Evolutionary conservation across 2,329 filamentous ascomycete species (phyloP).

Genomic region (Plenodomus tracheiphilus): DNA sequence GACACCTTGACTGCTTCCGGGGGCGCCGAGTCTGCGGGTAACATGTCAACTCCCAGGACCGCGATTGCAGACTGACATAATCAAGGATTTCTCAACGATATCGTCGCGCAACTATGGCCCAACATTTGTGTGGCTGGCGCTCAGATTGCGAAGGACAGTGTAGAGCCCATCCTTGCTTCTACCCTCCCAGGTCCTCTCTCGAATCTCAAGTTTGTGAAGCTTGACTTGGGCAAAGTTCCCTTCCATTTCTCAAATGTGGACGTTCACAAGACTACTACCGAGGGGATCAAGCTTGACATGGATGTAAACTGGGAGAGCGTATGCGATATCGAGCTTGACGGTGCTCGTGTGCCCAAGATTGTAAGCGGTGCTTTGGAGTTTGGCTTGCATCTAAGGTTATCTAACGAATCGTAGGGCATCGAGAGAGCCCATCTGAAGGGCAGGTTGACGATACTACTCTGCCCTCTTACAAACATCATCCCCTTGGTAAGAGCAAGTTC

Average conservation of each 20-base stretch:
- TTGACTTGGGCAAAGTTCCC: constrained; percentile 51
- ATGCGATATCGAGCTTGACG: constrained; percentile 54
- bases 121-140: constrained; percentile 52
- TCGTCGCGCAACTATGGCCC: constrained; percentile 54
- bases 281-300: constrained; percentile 55
- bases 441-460: constrained; percentile 50
- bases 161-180: constrained; percentile 53
- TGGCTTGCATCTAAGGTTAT: neutral
- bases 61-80: neutral
- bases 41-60: neutral
- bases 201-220: constrained; percentile 50
- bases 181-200: constrained; percentile 52
- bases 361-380: constrained; percentile 25
- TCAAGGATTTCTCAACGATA: constrained; percentile 53
- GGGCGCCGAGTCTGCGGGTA: constrained; percentile 47
- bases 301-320: constrained; percentile 52
- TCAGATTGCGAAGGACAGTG: constrained; percentile 52
- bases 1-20: constrained; percentile 48
- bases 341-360: constrained; percentile 50
- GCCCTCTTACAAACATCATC: constrained; percentile 51
- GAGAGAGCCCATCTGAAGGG: constrained; percentile 51
- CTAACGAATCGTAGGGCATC: constrained; percentile 45
- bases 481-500: constrained; percentile 49
- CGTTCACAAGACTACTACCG: constrained; percentile 50
- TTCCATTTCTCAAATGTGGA: constrained; percentile 49